Base-by-base conservation (phyloP, 768 basidiomycete genomes). In the Astraeus odoratus region DNA sequence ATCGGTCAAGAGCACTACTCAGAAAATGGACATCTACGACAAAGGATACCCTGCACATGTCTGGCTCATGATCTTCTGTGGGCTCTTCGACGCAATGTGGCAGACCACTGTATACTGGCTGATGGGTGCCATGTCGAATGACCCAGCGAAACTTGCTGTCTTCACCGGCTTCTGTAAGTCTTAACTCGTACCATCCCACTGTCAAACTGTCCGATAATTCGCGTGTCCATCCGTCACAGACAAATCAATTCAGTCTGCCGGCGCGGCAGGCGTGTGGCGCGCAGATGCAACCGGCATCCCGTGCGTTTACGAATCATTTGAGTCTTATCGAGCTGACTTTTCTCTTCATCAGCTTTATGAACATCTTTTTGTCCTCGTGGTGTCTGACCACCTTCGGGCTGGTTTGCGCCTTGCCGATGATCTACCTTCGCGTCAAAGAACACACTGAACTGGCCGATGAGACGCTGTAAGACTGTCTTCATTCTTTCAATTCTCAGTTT, bases 111-210 rank as follows among this genome's bases (percentile, higher is more conserved):
- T 81, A 5, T 87, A 88, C 60, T 87, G 85, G 84, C 68, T 86
- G 53, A 82, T 87, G 76, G 87, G 87, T 31, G 82, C 84, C 10
- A 86, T 92, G 81, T 86, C 84, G 18, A 89, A 90, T 52, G 80
- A 89, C 60, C 78, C 84, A 7, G 76, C 73, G 1, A 87, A 86
- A 58, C 76, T 91, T 18, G 87, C 87, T 0, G 75, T 87, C 57
- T 83, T 91, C 55, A 70, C 81, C 13, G 89, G 88, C 33, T 86
- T 91, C 56, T 90, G 86, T 89, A 58, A 54, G 83, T 73, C 8
- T 50, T 26, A 19, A 30, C 42, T 25, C 29, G 16, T 34, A 23
- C n/a, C 13, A 26, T 25, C 34, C 25, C 39, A 45, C 34, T 16
- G 23, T 41, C 36, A 46, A 13, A 10, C 15, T 18, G 16, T 20